phyloP scores from a whole-genome alignment of 2,329 filamentous ascomycete genomes.

The Coniochaeta sp. region DNA sequence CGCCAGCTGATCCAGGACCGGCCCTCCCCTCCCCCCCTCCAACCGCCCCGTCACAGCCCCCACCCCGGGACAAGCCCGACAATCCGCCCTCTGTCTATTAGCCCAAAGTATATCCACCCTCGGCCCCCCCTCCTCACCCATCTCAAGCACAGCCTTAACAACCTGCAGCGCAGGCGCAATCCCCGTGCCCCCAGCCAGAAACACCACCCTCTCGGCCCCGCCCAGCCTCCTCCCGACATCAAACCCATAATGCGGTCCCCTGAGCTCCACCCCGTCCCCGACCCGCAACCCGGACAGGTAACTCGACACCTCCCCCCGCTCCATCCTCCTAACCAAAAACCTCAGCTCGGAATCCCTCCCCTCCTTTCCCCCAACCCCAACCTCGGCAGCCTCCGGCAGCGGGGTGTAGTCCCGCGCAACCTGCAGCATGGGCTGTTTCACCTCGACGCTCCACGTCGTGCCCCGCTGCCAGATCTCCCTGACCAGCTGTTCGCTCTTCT shows the following conservation, averaged over 20 bases:
- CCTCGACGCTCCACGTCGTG: slow-evolving; percentile 67
- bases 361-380: slow-evolving; percentile 8
- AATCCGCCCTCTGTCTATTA: slow-evolving; percentile 45
- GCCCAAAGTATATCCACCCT: slow-evolving; percentile 77
- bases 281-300: slow-evolving; percentile 63
- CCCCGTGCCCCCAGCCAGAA: slow-evolving; percentile 87
- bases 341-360: slow-evolving; percentile 35
- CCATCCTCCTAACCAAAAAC: slow-evolving; percentile 72
- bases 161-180: slow-evolving; percentile 85
- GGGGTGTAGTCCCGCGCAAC: slow-evolving; percentile 91
- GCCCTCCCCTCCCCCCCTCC: slow-evolving; percentile 24
- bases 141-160: slow-evolving; percentile 52
- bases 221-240: slow-evolving; percentile 29
- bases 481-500: neutral
- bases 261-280: slow-evolving; percentile 61
- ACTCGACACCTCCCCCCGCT: slow-evolving; percentile 75
- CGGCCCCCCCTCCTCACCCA: slow-evolving; percentile 21
- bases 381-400: slow-evolving; percentile 40
- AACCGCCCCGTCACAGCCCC: neutral
- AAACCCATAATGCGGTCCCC: slow-evolving; percentile 72
- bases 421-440: slow-evolving; percentile 91
- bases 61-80: neutral
- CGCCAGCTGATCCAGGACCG: slow-evolving; percentile 56
- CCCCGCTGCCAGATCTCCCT: neutral
- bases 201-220: slow-evolving; percentile 46